These are phyloP conservation scores for Xylona heveae DNA, from an alignment of 495 filamentous ascomycete species.

Conservation along the genomic window DNA sequence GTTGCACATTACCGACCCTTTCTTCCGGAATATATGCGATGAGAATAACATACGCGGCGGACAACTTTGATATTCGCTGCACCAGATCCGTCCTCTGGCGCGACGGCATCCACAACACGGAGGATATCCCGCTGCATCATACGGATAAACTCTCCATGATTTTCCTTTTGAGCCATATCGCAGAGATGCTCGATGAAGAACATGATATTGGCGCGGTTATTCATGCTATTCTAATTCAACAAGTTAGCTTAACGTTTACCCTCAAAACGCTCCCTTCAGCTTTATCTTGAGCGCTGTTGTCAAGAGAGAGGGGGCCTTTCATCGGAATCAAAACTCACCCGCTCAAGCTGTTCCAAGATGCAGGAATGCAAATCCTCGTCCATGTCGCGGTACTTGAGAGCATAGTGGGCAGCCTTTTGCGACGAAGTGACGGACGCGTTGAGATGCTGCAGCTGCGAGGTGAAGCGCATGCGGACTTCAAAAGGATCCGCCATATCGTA, in stretches of 20 bases:
- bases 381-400: slow-evolving; percentile 75
- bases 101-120: slow-evolving; percentile 70
- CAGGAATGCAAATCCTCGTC: slow-evolving; percentile 94
- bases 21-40: neutral
- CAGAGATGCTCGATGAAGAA: slow-evolving; percentile 94
- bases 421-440: slow-evolving; percentile 75
- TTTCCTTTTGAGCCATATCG: slow-evolving; percentile 59
- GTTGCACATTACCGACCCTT: neutral
- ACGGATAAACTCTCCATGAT: slow-evolving; percentile 53
- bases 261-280: too few relatives aligned
- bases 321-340: slow-evolving; percentile 24
- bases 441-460: slow-evolving; percentile 62
- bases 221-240: slow-evolving; percentile 60
- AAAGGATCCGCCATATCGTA: slow-evolving; percentile 97
- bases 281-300: too few relatives aligned
- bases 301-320: slow-evolving; percentile 1
- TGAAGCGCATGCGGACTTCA: slow-evolving; percentile 96
- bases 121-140: slow-evolving; percentile 93
- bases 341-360: slow-evolving; percentile 85
- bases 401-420: slow-evolving; percentile 87
- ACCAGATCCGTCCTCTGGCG: slow-evolving; percentile 70
- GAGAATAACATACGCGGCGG: slow-evolving; percentile 30
- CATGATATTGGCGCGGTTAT: slow-evolving; percentile 95
- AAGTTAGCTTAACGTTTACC: too few relatives aligned
- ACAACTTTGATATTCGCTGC: slow-evolving; percentile 91